Conservation (phyloP, 148 eudicot genomes). For the Suaeda aralocaspica region DNA sequence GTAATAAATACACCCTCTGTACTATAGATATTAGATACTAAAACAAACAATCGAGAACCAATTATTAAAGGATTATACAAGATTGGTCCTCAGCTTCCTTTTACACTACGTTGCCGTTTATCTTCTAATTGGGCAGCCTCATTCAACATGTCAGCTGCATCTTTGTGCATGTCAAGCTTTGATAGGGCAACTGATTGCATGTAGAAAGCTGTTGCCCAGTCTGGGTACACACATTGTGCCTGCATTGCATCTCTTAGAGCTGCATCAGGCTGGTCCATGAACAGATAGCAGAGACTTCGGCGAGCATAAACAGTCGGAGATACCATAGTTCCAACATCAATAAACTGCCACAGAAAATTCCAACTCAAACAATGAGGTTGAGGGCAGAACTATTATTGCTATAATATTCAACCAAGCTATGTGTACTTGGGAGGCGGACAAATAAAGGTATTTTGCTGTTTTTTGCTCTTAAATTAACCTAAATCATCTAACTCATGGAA, state of each 20-base stretch:
- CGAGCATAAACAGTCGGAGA: constrained; percentile 93
- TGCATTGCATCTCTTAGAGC: constrained; percentile 96
- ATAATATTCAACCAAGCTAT: background rate
- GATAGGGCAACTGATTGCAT: constrained; percentile 92
- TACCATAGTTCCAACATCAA: constrained; percentile 84
- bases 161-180: constrained; percentile 86
- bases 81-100: constrained; percentile 29
- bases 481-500: background rate
- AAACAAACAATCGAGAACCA: constrained; percentile 20
- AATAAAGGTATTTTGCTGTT: too few species aligned
- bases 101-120: constrained; percentile 38
- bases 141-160: constrained; percentile 86
- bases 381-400: background rate
- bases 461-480: too few species aligned
- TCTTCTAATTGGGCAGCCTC: constrained; percentile 87
- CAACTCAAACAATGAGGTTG: background rate
- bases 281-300: constrained; percentile 71
- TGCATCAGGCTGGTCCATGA: constrained; percentile 87
- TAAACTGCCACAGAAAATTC: constrained; percentile 46
- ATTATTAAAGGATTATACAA: constrained; percentile 23
- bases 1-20: constrained; percentile 20
- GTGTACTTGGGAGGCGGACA: too few species aligned
- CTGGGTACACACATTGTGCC: constrained; percentile 83
- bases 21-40: constrained; percentile 7
- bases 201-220: constrained; percentile 94